A percentile compares a stretch with the other conserved stretches of the same genome.
Evolutionary conservation across 345 rosid genomes (phyloP).

Genomic region (Streptanthus diversifolius): DNA sequence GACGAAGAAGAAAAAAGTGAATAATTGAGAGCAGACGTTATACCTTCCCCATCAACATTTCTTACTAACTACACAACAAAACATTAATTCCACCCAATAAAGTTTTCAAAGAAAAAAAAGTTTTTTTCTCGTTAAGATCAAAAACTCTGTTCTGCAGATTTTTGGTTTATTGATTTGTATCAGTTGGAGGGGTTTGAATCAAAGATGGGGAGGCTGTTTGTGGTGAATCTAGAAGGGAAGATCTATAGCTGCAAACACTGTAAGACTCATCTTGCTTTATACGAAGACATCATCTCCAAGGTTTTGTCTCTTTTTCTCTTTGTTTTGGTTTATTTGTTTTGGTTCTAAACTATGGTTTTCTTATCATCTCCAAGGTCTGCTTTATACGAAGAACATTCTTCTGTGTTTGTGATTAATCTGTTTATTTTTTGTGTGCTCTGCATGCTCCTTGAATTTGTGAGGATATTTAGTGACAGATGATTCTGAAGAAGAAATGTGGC

Average conservation of each 20-base stretch:
- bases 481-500: not conserved
- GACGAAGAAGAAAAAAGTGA: constrained; percentile 22
- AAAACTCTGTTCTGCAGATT: constrained; percentile 11
- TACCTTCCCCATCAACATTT: constrained; percentile 37
- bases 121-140: not conserved
- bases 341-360: not conserved
- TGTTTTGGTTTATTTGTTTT: not conserved
- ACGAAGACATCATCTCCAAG: constrained; percentile 77
- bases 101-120: not conserved
- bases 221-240: constrained; percentile 85
- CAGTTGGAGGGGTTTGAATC: not conserved
- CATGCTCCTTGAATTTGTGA: not conserved
- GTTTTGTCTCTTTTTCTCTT: constrained; percentile 31
- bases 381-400: not conserved
- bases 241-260: constrained; percentile 94
- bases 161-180: not conserved
- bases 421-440: not conserved
- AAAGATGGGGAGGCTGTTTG: constrained; percentile 87
- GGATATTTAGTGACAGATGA: not conserved
- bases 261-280: constrained; percentile 79
- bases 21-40: constrained; percentile 37
- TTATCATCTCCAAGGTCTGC: no score
- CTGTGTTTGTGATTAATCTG: constrained; percentile 2
- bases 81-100: constrained; percentile 5
- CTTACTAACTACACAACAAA: constrained; percentile 21